Evolutionary conservation across 78 protist genomes (phyloP), one percentile per base, ranked within the genome.

Genomic region (Andalucia godoyi): DNA sequence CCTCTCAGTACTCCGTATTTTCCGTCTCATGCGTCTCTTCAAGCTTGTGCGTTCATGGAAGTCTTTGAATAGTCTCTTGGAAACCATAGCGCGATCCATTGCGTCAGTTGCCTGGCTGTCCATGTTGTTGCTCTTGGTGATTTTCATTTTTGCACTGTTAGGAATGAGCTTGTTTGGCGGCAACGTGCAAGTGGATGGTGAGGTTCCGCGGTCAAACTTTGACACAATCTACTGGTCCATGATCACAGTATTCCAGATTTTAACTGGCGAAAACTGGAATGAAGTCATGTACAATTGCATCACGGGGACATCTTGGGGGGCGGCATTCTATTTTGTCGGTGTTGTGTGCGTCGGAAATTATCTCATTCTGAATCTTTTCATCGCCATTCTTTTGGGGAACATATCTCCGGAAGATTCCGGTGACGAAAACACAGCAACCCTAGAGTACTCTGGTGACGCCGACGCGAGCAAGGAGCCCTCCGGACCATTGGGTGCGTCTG

Each of bases 111-210:
- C 45, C 10, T n/a, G 47, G 12, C 58, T 74, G 45, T n/a, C 62
- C 41, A 17, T 58, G 53, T 15, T 80, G 18, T 0, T 61, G 29
- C 9, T 37, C 2, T 23, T 80, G 54, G 23, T 72, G 40, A 45
- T 72, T 23, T 74, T 60, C 66, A 32, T 80, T 13, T 57, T 58
- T 46, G 38, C 85, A 0, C 52, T 69, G 18, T 15, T 72, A 15
- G 79, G 77, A 23, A 66, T 72, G 85, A 66, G 46, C 39, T 57
- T 80, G 38, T 80, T 69, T 37, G 80, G 64, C n/a, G 79, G 61
- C 23, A 1, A 21, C 5, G 51, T 50, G 54, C 13, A 23, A 23
- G 34, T 8, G 4, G 50, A 2, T 9, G 40, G 1, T 4, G 57
- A 29, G 41, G 33, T 39, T 7, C 61, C 66, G 21, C 45, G 69